phyloP scores from a whole-genome alignment of 345 rosid genomes.

The Pistacia atlantica region DNA sequence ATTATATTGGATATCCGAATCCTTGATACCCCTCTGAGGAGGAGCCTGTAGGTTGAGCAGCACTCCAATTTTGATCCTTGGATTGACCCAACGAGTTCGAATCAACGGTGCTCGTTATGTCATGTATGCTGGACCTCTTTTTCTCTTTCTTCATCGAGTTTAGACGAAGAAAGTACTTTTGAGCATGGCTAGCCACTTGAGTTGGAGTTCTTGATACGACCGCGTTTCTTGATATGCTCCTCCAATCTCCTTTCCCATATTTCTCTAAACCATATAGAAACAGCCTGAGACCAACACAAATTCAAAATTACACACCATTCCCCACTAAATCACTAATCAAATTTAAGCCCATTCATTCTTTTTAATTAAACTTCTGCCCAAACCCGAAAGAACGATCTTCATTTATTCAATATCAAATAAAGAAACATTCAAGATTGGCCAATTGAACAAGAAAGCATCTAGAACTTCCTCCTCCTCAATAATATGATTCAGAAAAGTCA shows the following conservation, averaged over 20 bases:
- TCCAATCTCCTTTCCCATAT: slow-evolving; percentile 36
- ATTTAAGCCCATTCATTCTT: too few relatives aligned
- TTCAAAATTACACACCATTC: background rate
- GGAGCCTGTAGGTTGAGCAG: background rate
- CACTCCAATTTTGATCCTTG: background rate
- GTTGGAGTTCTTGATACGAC: slow-evolving; percentile 33
- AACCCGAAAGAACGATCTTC: too few relatives aligned
- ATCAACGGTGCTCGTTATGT: slow-evolving; percentile 16
- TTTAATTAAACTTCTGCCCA: too few relatives aligned
- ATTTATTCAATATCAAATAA: too few relatives aligned
- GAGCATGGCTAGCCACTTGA: slow-evolving; percentile 38
- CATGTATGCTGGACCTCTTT: slow-evolving; percentile 36
- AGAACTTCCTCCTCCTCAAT: too few relatives aligned
- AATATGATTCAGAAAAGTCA: too few relatives aligned
- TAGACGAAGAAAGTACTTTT: slow-evolving; percentile 28
- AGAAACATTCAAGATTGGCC: too few relatives aligned
- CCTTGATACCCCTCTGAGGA: background rate
- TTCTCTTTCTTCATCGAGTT: slow-evolving; percentile 21
- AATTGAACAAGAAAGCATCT: too few relatives aligned
- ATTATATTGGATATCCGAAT: slow-evolving; percentile 7
- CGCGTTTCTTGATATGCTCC: slow-evolving; percentile 34
- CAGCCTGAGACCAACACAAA: slow-evolving; percentile 4
- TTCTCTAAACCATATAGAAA: slow-evolving; percentile 27
- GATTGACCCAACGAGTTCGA: background rate
- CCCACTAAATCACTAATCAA: too few relatives aligned